Evolutionary conservation across 495 filamentous ascomycete species (phyloP).

Genomic region (Ramalina peruviana): DNA sequence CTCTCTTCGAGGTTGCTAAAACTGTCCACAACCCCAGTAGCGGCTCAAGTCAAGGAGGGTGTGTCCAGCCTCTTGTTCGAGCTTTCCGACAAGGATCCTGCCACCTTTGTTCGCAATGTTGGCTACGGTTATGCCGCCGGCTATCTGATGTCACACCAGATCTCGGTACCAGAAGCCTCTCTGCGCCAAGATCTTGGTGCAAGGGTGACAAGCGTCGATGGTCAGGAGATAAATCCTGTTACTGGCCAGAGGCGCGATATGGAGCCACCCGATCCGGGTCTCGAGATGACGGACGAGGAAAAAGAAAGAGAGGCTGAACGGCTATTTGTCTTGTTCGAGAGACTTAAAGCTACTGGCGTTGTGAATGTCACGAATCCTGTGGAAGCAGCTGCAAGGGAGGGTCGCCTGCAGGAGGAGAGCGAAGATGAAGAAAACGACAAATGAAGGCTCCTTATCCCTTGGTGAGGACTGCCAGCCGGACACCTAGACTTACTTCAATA

Average conservation of each 20-base stretch:
- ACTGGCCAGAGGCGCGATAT: slow-evolving; percentile 73
- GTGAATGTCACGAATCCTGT: slow-evolving; percentile 80
- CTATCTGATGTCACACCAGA: slow-evolving; percentile 67
- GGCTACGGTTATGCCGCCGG: slow-evolving; percentile 90
- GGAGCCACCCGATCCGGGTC: slow-evolving; percentile 39
- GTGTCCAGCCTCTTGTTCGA: slow-evolving; percentile 76
- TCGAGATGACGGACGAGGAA: slow-evolving; percentile 79
- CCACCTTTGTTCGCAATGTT: slow-evolving; percentile 62
- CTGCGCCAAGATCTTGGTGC: slow-evolving; percentile 16
- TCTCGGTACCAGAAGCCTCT: slow-evolving; percentile 56
- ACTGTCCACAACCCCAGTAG: slow-evolving; percentile 58
- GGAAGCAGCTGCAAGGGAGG: slow-evolving; percentile 55
- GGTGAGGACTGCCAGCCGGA: too few species aligned
- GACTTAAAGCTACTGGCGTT: slow-evolving; percentile 69
- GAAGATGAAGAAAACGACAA: neutral
- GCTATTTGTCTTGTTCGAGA: slow-evolving; percentile 91
- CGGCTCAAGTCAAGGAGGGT: slow-evolving; percentile 56
- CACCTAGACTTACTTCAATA: neutral
- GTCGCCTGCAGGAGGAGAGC: slow-evolving; percentile 60
- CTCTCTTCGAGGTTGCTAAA: slow-evolving; percentile 66
- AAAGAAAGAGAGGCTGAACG: slow-evolving; percentile 87
- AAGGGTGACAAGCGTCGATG: slow-evolving; percentile 14
- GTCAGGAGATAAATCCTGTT: slow-evolving; percentile 61
- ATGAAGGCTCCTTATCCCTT: too few species aligned
- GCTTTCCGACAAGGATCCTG: slow-evolving; percentile 60